Conservation (phyloP, 371 early-diverging fungal species). For the Umbelopsis sp. region DNA sequence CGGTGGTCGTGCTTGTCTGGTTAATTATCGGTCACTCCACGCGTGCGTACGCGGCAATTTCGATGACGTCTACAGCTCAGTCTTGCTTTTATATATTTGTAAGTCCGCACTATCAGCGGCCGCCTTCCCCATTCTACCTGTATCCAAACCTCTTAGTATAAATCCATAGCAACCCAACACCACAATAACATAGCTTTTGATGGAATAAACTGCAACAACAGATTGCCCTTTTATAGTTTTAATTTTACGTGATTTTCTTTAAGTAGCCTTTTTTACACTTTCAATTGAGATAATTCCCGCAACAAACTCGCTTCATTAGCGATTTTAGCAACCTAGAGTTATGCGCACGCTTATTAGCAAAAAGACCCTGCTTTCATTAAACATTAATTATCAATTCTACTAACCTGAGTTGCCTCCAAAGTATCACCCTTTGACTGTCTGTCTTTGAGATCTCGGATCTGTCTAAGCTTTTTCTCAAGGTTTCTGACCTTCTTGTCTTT, state of each 20-base stretch:
- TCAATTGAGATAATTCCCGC: slow-evolving; percentile 8
- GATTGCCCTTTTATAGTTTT: background rate
- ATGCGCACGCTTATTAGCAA: background rate
- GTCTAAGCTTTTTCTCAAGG: slow-evolving; percentile 88
- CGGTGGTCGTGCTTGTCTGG: background rate
- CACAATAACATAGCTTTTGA: background rate
- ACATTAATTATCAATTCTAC: background rate
- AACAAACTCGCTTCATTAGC: slow-evolving; percentile 10
- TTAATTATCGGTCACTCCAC: background rate
- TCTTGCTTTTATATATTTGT: too few relatives aligned
- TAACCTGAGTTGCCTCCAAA: slow-evolving; percentile 83
- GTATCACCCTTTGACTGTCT: slow-evolving; percentile 77
- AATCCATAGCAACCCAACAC: too few relatives aligned
- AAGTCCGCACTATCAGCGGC: too few relatives aligned
- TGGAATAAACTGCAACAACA: background rate
- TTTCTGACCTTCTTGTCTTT: slow-evolving; percentile 85
- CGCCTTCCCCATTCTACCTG: too few relatives aligned
- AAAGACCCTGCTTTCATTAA: background rate
- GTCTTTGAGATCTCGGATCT: slow-evolving; percentile 84
- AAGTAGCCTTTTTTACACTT: background rate
- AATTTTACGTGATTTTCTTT: background rate
- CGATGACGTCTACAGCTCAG: background rate
- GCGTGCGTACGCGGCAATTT: slow-evolving; percentile 15
- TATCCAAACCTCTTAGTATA: too few relatives aligned
- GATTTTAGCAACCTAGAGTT: slow-evolving; percentile 3